Conservation (phyloP, 345 rosid species). For the Psidium guajava region DNA sequence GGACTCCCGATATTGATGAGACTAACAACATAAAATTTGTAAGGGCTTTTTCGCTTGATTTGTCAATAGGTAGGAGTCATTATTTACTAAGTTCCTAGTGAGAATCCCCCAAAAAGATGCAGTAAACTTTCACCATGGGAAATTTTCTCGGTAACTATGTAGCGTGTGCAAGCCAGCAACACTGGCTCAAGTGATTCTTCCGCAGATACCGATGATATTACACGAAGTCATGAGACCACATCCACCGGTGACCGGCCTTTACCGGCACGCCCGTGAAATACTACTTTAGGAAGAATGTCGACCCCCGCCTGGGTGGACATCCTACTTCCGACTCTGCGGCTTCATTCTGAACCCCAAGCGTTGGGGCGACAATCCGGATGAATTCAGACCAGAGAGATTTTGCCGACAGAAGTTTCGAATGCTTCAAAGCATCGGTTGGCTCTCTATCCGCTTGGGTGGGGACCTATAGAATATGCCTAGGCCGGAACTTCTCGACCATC, state of each 20-base stretch:
- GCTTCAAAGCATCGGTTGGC: slow-evolving; percentile 11
- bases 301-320: slow-evolving; percentile 11
- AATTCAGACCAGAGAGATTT: slow-evolving; percentile 24
- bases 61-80: not conserved
- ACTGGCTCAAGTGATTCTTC: not conserved
- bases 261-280: slow-evolving; percentile 4
- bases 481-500: slow-evolving; percentile 25
- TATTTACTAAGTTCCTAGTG: not conserved
- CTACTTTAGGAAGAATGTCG: slow-evolving; percentile 6
- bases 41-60: not conserved
- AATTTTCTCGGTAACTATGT: not conserved
- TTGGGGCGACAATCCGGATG: slow-evolving; percentile 20
- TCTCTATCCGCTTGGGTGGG: slow-evolving; percentile 21
- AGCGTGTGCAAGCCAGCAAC: not conserved
- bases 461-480: slow-evolving; percentile 19
- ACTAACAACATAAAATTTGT: slow-evolving; percentile 10
- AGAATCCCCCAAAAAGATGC: slow-evolving; percentile 12
- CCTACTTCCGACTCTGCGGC: not conserved
- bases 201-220: slow-evolving; percentile 14
- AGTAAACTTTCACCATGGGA: not conserved
- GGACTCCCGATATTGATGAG: slow-evolving; percentile 2
- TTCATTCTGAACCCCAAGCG: slow-evolving; percentile 17
- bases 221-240: slow-evolving; percentile 24
- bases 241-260: slow-evolving; percentile 3
- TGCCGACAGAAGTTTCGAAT: slow-evolving; percentile 15